These are phyloP conservation scores for Colletotrichum nymphaeae DNA, from an alignment of 2,329 filamentous ascomycete genomes.

Conservation along the genomic window DNA sequence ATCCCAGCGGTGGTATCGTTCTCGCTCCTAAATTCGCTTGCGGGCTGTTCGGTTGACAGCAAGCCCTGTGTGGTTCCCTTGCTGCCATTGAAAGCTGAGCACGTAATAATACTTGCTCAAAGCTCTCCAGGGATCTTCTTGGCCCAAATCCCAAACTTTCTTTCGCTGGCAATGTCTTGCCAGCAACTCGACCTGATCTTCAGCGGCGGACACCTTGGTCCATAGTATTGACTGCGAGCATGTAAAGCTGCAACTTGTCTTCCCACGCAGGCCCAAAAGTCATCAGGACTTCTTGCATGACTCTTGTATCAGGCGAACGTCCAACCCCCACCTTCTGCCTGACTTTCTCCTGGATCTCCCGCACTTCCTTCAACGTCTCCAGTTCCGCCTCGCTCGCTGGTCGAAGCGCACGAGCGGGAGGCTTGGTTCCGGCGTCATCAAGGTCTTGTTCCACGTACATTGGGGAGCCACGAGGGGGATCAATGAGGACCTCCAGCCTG, in stretches of 20 bases:
- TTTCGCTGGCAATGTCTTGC: background rate
- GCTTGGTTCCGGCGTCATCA: background rate
- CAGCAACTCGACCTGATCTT: background rate
- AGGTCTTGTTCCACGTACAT: background rate
- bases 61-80: too few species aligned
- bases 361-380: background rate
- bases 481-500: background rate
- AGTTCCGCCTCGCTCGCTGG: background rate
- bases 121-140: too few species aligned
- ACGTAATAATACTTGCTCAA: too few species aligned
- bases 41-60: too few species aligned
- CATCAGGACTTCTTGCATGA: conserved; percentile 1
- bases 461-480: conserved; percentile 5
- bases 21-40: too few species aligned
- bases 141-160: background rate
- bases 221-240: conserved; percentile 14
- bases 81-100: too few species aligned
- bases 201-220: conserved; percentile 6
- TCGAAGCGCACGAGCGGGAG: background rate
- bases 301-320: background rate
- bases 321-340: background rate
- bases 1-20: too few species aligned
- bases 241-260: background rate
- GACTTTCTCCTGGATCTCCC: background rate
- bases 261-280: background rate